phyloP scores from a whole-genome alignment of 2,329 filamentous ascomycete genomes.

The Verticillium albo-atrum region DNA sequence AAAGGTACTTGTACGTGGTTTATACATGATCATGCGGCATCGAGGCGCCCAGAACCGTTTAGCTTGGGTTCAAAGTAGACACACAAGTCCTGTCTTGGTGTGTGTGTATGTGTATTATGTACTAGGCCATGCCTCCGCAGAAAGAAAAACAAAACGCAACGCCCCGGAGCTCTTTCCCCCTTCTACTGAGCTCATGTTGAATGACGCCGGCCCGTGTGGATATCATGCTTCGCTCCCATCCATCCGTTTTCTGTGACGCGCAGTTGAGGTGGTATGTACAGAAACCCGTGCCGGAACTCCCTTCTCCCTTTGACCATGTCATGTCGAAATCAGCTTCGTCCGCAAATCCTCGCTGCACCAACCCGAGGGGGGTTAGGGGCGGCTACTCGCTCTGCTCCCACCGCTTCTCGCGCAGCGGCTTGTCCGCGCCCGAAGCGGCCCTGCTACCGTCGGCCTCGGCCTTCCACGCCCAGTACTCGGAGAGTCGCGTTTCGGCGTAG shows the following conservation, averaged over 20 bases:
- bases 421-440: conserved; percentile 44
- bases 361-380: neutral
- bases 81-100: neutral
- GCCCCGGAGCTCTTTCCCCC: conserved; percentile 2
- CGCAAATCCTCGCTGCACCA: neutral
- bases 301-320: neutral
- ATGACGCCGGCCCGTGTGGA: conserved; percentile 19
- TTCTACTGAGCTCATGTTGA: conserved; percentile 27
- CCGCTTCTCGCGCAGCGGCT: conserved; percentile 70
- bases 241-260: conserved; percentile 13
- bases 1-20: neutral
- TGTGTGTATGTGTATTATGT: neutral
- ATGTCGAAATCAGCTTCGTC: neutral
- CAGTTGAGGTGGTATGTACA: conserved; percentile 14
- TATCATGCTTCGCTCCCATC: conserved; percentile 13
- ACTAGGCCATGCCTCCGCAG: neutral
- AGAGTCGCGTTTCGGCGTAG: conserved; percentile 81
- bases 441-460: conserved; percentile 65
- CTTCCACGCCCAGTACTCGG: conserved; percentile 93
- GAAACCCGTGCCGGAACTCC: conserved; percentile 10
- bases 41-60: neutral
- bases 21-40: neutral
- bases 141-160: neutral
- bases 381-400: conserved; percentile 59
- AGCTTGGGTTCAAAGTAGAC: neutral